Evolutionary conservation across 345 rosid species (phyloP).

Genomic region (Excoecaria agallocha): DNA sequence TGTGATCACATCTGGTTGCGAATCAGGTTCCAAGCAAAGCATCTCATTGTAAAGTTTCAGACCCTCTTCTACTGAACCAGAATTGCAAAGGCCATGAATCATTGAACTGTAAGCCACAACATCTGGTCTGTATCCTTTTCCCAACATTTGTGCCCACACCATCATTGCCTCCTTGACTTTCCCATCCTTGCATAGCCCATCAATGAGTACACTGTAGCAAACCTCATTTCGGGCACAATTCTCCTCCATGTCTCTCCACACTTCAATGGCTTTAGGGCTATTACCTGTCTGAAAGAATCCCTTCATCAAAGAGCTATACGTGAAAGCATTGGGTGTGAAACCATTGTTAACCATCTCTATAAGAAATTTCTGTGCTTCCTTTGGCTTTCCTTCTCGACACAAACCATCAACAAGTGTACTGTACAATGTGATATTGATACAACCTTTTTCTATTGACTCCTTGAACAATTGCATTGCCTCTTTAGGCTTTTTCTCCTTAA

Average conservation of each 20-base stretch:
- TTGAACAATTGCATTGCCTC: conserved; percentile 66
- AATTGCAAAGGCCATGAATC: conserved; percentile 76
- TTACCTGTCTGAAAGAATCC: conserved; percentile 64
- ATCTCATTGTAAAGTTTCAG: conserved; percentile 78
- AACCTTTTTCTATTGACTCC: conserved; percentile 55
- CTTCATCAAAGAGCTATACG: conserved; percentile 86
- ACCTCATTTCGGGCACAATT: conserved; percentile 44
- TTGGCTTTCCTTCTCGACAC: conserved; percentile 60
- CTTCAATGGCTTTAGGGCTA: conserved; percentile 58
- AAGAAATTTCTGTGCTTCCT: conserved; percentile 62
- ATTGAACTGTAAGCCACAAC: conserved; percentile 77
- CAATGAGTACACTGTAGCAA: conserved; percentile 70
- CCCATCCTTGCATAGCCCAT: conserved; percentile 74
- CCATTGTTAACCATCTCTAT: conserved; percentile 54
- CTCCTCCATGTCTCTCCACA: conserved; percentile 69
- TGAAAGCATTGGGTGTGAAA: conserved; percentile 68
- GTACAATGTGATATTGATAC: conserved; percentile 57
- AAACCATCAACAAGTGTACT: conserved; percentile 76
- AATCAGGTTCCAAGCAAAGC: conserved; percentile 62
- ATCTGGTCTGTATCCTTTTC: conserved; percentile 68
- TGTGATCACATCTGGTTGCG: conserved; percentile 84
- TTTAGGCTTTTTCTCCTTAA: conserved; percentile 65
- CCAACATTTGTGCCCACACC: conserved; percentile 74
- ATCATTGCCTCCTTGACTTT: conserved; percentile 60
- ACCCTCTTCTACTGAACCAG: conserved; percentile 62